Conservation (phyloP, 2,329 filamentous ascomycete genomes). For the Xylariaceae sp. region DNA sequence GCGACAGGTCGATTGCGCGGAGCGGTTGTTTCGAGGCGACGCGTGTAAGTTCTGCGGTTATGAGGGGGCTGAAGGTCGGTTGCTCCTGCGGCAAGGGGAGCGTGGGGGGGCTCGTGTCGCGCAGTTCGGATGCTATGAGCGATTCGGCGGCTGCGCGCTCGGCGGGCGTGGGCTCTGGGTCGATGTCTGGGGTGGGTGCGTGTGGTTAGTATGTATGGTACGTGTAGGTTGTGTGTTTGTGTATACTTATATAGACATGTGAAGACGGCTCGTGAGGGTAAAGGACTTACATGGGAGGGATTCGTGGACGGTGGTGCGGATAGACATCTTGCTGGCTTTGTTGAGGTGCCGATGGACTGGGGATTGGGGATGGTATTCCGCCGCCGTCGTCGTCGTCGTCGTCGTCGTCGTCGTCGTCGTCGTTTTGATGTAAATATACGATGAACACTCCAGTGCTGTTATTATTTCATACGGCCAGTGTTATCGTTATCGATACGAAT, state of each 20-base stretch:
- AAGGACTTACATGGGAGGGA: slow-evolving; percentile 72
- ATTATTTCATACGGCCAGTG: slow-evolving; percentile 12
- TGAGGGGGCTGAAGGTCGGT: slow-evolving; percentile 66
- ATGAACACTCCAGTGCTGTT: neutral
- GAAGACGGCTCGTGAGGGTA: neutral
- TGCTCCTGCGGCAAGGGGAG: slow-evolving; percentile 48
- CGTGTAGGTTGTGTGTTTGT: neutral
- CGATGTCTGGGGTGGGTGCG: slow-evolving; percentile 67
- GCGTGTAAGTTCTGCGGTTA: slow-evolving; percentile 70
- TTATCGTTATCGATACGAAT: slow-evolving; percentile 4
- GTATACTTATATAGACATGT: neutral
- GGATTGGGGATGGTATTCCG: neutral
- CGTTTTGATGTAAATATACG: neutral
- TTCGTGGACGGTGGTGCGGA: slow-evolving; percentile 72
- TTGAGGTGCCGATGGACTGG: neutral
- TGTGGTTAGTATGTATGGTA: slow-evolving; percentile 25
- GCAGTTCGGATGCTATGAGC: slow-evolving; percentile 71
- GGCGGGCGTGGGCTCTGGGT: slow-evolving; percentile 66
- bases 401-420: no score
- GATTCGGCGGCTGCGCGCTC: slow-evolving; percentile 68
- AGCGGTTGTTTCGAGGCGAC: slow-evolving; percentile 63
- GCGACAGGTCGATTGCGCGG: slow-evolving; percentile 70
- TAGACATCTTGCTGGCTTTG: slow-evolving; percentile 55
- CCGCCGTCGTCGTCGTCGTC: no score
- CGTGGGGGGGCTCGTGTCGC: slow-evolving; percentile 49